phyloP scores from a whole-genome alignment of 1,284 basidiomycete species.

The Cryptococcus neoformans region DNA sequence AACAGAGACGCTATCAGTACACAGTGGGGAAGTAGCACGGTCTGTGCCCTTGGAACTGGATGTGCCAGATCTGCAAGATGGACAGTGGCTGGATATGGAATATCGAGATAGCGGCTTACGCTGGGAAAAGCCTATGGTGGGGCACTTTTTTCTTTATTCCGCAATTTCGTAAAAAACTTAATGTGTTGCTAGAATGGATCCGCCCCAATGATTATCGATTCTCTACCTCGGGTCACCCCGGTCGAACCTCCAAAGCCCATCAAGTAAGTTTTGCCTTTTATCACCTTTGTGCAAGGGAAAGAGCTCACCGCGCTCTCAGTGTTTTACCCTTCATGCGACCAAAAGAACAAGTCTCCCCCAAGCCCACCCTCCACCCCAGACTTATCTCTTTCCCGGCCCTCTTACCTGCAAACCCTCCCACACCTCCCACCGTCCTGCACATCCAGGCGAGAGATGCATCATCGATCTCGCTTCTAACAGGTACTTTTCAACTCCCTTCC shows the following conservation, averaged over 20 bases:
- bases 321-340: conserved; percentile 20
- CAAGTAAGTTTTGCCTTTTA: conserved; percentile 14
- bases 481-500: conserved; percentile 23
- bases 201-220: conserved; percentile 33
- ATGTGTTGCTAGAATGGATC: conserved; percentile 28
- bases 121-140: conserved; percentile 22
- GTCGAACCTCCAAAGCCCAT: conserved; percentile 41
- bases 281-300: neutral
- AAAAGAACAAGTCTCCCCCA: conserved; percentile 8
- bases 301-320: conserved; percentile 12
- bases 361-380: conserved; percentile 22
- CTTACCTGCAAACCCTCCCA: conserved; percentile 18
- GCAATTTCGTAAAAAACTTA: neutral
- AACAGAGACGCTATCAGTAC: conserved; percentile 37
- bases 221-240: conserved; percentile 33
- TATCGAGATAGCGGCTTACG: conserved; percentile 10
- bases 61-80: neutral
- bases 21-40: conserved; percentile 30
- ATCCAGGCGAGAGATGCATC: conserved; percentile 7
- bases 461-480: conserved; percentile 23
- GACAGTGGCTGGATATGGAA: conserved; percentile 18
- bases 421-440: conserved; percentile 24
- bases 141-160: neutral
- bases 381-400: conserved; percentile 23
- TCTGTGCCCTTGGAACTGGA: conserved; percentile 10